phyloP scores from a whole-genome alignment of 257 asterid species.

The Solanum sitiens region DNA sequence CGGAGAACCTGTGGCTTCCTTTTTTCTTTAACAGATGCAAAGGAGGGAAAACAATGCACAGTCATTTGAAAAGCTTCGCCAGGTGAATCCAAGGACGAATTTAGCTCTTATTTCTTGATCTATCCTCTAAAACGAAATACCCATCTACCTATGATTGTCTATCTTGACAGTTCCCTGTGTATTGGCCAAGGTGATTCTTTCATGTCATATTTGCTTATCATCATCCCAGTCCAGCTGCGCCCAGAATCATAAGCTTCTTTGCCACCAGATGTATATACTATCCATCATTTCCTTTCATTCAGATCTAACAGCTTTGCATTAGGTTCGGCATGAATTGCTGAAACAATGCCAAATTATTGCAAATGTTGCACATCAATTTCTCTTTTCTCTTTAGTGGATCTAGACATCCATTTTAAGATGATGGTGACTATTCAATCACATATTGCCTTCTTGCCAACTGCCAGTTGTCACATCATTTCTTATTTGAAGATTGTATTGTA shows the following conservation, averaged over 20 bases:
- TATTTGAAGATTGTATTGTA: not conserved
- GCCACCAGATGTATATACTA: not conserved
- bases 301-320: not conserved
- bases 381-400: not conserved
- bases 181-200: not conserved
- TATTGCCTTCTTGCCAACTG: not conserved
- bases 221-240: not conserved
- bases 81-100: conserved; percentile 38
- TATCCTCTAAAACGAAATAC: not conserved
- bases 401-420: not conserved
- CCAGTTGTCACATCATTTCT: not conserved
- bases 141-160: not conserved
- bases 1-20: conserved; percentile 1
- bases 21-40: conserved; percentile 67
- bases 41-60: conserved; percentile 98
- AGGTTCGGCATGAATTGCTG: not conserved
- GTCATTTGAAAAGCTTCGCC: conserved; percentile 99
- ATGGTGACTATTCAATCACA: not conserved
- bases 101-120: not conserved
- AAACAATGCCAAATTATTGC: not conserved
- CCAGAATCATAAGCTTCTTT: not conserved
- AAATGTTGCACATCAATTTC: not conserved
- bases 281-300: not conserved
- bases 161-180: not conserved
- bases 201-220: not conserved